phyloP scores from a whole-genome alignment of 2,329 filamentous ascomycete genomes.

The Dothideomycetes sp. region DNA sequence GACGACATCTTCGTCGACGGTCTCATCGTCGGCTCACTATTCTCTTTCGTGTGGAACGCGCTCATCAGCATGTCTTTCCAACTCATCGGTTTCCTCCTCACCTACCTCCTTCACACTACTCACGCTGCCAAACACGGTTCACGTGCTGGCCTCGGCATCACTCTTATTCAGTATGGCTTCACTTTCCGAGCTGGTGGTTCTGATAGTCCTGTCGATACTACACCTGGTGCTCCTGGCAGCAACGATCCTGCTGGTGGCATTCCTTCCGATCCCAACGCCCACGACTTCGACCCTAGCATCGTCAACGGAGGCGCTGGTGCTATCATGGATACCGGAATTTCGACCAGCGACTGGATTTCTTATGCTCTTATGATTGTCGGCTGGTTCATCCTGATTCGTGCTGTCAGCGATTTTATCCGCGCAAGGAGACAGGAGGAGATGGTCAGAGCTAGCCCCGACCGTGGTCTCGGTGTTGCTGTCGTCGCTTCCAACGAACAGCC shows the following conservation, averaged over 20 bases:
- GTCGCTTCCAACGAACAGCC: slow-evolving; percentile 76
- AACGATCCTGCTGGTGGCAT: slow-evolving; percentile 30
- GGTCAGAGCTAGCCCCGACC: slow-evolving; percentile 83
- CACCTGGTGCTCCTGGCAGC: slow-evolving; percentile 25
- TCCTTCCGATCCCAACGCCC: slow-evolving; percentile 78
- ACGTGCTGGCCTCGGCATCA: slow-evolving; percentile 85
- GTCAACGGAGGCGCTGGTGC: slow-evolving; percentile 38
- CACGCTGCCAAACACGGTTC: slow-evolving; percentile 98
- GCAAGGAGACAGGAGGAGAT: slow-evolving; percentile 86
- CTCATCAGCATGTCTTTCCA: slow-evolving; percentile 98
- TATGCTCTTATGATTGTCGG: slow-evolving; percentile 94
- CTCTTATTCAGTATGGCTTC: slow-evolving; percentile 92
- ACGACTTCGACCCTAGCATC: slow-evolving; percentile 70
- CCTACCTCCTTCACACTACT: slow-evolving; percentile 93
- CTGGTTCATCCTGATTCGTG: slow-evolving; percentile 93
- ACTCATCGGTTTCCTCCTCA: slow-evolving; percentile 92
- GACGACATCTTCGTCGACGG: slow-evolving; percentile 97
- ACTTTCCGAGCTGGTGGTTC: slow-evolving; percentile 52
- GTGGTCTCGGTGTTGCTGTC: slow-evolving; percentile 72
- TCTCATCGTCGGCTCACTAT: slow-evolving; percentile 79
- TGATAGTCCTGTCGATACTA: slow-evolving; percentile 4
- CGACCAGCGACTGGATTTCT: slow-evolving; percentile 74
- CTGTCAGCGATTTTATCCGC: slow-evolving; percentile 81
- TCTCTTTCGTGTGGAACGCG: slow-evolving; percentile 82
- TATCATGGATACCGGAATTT: slow-evolving; percentile 41